These are phyloP conservation scores for Trametes cingulata DNA, from an alignment of 768 basidiomycete genomes.

Conservation along the genomic window DNA sequence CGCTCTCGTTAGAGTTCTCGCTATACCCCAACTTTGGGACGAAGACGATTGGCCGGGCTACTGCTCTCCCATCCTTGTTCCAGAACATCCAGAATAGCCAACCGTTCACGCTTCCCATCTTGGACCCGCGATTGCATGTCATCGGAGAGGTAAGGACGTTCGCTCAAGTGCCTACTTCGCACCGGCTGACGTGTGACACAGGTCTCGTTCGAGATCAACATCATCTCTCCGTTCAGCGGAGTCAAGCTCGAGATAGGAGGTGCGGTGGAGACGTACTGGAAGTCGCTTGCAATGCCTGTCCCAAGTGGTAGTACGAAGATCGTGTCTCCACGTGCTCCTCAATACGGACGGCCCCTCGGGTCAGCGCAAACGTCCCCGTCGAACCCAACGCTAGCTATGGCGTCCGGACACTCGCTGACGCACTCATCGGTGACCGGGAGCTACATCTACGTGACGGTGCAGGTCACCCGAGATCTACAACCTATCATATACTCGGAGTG, in stretches of 20 bases:
- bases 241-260: constrained; percentile 94
- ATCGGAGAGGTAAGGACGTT: constrained; percentile 80
- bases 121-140: constrained; percentile 90
- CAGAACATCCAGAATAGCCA: constrained; percentile 53
- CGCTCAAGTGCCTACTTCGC: neutral
- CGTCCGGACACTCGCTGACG: constrained; percentile 60
- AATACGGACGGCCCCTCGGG: constrained; percentile 30
- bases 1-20: constrained; percentile 86
- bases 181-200: constrained; percentile 38
- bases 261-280: constrained; percentile 98
- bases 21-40: constrained; percentile 97
- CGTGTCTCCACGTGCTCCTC: constrained; percentile 27
- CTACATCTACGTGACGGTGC: constrained; percentile 83
- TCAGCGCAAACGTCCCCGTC: constrained; percentile 62
- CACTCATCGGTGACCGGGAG: constrained; percentile 90
- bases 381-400: constrained; percentile 49
- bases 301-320: constrained; percentile 30
- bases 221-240: constrained; percentile 87
- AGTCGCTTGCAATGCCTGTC: constrained; percentile 64
- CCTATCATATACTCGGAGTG: constrained; percentile 83
- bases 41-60: constrained; percentile 91
- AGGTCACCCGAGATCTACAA: constrained; percentile 90
- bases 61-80: constrained; percentile 79
- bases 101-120: constrained; percentile 68
- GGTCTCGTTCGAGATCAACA: constrained; percentile 87